Evolutionary conservation across 177 flowering plant species (phyloP).

Genomic region (Vitis hybrid): DNA sequence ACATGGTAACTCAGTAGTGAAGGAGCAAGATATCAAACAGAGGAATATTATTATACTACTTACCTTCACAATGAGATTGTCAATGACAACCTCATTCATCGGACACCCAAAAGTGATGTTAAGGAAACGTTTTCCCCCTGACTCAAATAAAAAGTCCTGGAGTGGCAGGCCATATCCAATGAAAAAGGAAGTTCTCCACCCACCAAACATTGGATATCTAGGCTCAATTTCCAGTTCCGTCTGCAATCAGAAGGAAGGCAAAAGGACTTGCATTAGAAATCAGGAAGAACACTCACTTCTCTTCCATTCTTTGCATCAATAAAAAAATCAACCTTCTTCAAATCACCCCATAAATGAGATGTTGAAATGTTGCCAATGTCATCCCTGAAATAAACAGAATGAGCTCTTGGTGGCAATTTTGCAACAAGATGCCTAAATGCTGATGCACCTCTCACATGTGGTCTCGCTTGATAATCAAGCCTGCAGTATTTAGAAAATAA

Average conservation of each 20-base stretch:
- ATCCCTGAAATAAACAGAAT: conserved; percentile 93
- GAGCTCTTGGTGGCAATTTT: conserved; percentile 89
- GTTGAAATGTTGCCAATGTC: conserved; percentile 97
- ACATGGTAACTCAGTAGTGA: neutral
- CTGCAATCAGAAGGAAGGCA: conserved; percentile 44
- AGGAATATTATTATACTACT: conserved; percentile 10
- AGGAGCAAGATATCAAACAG: neutral
- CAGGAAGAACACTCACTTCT: neutral
- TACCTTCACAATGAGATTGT: conserved; percentile 83
- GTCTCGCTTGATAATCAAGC: conserved; percentile 82
- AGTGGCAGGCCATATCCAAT: conserved; percentile 96
- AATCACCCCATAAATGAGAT: conserved; percentile 74
- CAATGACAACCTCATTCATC: conserved; percentile 64
- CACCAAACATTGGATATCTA: conserved; percentile 93
- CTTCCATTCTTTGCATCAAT: neutral
- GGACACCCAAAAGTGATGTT: conserved; percentile 80
- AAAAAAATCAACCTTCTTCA: conserved; percentile 57
- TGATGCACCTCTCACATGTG: conserved; percentile 67
- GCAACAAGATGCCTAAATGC: conserved; percentile 75
- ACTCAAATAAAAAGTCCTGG: conserved; percentile 69
- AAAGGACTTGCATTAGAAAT: neutral
- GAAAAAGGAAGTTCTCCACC: conserved; percentile 92
- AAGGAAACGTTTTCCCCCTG: conserved; percentile 76
- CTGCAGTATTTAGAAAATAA: conserved; percentile 38
- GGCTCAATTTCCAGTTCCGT: conserved; percentile 89